These are phyloP conservation scores for Peronospora tabacina DNA, from an alignment of 352 stramenopile genomes.

Conservation along the genomic window DNA sequence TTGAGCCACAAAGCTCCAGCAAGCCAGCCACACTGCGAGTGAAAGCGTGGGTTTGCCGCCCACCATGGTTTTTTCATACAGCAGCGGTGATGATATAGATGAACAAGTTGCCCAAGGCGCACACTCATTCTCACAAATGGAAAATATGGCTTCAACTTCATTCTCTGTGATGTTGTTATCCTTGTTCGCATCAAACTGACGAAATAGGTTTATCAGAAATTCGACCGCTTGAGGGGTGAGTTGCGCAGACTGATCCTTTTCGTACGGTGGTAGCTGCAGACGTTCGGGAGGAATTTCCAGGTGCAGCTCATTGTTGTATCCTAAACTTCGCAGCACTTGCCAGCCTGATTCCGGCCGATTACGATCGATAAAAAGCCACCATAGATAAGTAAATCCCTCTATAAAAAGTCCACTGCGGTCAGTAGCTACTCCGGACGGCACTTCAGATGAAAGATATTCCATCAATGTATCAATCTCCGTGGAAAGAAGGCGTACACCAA, in stretches of 20 bases:
- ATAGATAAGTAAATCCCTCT: conserved; percentile 78
- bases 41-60: conserved; percentile 48
- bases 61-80: conserved; percentile 47
- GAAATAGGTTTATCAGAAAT: conserved; percentile 70
- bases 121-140: conserved; percentile 65
- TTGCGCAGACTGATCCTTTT: conserved; percentile 73
- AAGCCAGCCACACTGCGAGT: conserved; percentile 53
- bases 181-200: conserved; percentile 81
- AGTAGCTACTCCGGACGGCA: conserved; percentile 56
- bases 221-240: conserved; percentile 55
- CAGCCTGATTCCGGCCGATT: conserved; percentile 85
- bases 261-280: conserved; percentile 41
- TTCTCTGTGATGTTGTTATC: conserved; percentile 60
- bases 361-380: conserved; percentile 85
- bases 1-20: conserved; percentile 65
- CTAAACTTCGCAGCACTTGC: conserved; percentile 74
- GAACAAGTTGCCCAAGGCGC: conserved; percentile 66
- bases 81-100: conserved; percentile 41
- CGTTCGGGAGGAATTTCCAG: conserved; percentile 69
- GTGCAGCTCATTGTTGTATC: conserved; percentile 74
- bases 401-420: conserved; percentile 61
- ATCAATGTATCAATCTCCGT: conserved; percentile 84
- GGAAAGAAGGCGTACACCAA: conserved; percentile 68
- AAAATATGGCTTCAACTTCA: conserved; percentile 76
- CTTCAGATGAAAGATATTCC: conserved; percentile 62